phyloP scores from a whole-genome alignment of 495 filamentous ascomycete genomes.

The Podospora pseudocomata region DNA sequence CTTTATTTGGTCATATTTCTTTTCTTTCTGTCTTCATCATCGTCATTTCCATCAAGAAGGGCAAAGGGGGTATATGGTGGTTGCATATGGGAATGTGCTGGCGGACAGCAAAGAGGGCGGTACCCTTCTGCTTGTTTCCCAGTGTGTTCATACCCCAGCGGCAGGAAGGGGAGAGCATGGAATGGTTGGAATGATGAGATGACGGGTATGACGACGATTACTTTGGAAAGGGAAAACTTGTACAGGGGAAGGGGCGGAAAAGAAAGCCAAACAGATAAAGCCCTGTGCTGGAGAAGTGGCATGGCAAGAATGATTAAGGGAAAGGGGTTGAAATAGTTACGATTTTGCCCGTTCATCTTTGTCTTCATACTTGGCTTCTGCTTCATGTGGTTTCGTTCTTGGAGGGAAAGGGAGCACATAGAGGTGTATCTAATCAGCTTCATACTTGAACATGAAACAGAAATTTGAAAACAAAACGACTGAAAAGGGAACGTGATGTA shows the following conservation, averaged over 20 bases:
- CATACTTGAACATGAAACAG: not conserved
- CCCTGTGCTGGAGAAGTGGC: not conserved
- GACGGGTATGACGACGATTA: constrained; percentile 3
- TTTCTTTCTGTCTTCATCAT: constrained; percentile 2
- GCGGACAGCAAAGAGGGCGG: not conserved
- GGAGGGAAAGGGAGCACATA: not conserved
- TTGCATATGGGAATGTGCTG: not conserved
- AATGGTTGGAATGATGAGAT: constrained; percentile 8
- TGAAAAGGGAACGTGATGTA: not conserved
- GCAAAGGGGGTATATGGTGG: not conserved
- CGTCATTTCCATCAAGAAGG: not conserved
- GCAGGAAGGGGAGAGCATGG: not conserved
- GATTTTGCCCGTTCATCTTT: not conserved
- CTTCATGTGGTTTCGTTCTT: not conserved
- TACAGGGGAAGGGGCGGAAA: not conserved
- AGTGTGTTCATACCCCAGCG: not conserved
- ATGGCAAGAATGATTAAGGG: not conserved
- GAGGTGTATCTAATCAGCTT: not conserved
- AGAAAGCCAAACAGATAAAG: not conserved
- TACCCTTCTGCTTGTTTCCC: not conserved
- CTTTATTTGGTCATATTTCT: not conserved
- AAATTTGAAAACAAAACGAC: not conserved
- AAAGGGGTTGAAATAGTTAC: not conserved
- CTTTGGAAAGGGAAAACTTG: not conserved
- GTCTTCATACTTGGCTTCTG: not conserved